Base-by-base conservation (phyloP, 306 rosid species). In the Acacia melanoxylon region DNA sequence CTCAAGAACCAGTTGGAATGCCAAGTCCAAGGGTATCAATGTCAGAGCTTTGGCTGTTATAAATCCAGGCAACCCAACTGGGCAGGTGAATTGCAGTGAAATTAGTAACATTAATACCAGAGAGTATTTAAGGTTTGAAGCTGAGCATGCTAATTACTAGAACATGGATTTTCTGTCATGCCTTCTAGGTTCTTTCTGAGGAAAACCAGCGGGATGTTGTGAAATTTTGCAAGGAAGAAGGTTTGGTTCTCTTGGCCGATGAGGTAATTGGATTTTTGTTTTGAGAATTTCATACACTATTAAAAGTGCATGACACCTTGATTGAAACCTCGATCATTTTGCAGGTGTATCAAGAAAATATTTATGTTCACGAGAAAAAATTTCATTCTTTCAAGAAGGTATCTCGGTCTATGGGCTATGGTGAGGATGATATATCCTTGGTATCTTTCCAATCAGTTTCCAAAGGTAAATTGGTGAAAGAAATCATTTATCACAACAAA, bases 51-150 rank as follows among this genome's bases (percentile, higher is more conserved):
- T 95, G 89, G 99, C 86, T 70, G 99, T 95, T 74, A 95, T 95
- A 78, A 95, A 95, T 76, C 99, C 99, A 0, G 99, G 99, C 72
- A 95, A 95, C 80, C 99, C 99, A 68, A 95, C 99, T 0, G 99
- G 76, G 76, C 76, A 72, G 56, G 76, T 72, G 59, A 72, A 52
- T 72, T 72, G 33, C 61, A 6, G 25, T 14, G 40, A 72, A 52
- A 52, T 46, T 46, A 45, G n/a, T 24, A 15, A 25, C 46, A 8
- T 14, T 25, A 45, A 72, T 45, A 14, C 12, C 7, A 25, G 17
- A 75, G 51, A 33, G 61, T 54, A 44, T 45, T 54, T 10, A 11
- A 27, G 22, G 51, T 33, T 17, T 22, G 49, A 45, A 58, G 7
- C 69, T 59, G 22, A 58, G n/a, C 69, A 58, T 19, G 52, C 45